A percentile compares a stretch with the other conserved stretches of the same genome.
Conservation (phyloP, 2,329 filamentous ascomycete genomes). For the Trichothecium sympodiale region DNA sequence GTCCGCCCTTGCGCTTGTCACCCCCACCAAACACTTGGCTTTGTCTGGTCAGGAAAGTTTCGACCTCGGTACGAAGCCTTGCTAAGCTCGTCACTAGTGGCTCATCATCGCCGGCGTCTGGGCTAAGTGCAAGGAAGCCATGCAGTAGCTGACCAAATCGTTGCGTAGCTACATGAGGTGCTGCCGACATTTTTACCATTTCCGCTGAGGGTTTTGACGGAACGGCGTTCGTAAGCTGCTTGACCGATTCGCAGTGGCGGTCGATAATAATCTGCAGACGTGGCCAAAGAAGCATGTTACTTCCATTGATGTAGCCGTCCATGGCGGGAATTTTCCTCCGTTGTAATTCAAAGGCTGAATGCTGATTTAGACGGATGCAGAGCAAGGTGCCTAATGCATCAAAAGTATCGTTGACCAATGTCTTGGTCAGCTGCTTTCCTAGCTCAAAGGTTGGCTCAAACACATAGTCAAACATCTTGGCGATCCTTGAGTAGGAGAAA, state of each 20-base stretch:
- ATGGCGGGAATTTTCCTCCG: conserved; percentile 79
- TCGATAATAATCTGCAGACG: conserved; percentile 92
- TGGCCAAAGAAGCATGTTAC: conserved; percentile 93
- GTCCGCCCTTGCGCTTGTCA: conserved; percentile 69
- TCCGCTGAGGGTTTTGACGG: conserved; percentile 36
- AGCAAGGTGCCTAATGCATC: conserved; percentile 81
- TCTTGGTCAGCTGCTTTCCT: conserved; percentile 65
- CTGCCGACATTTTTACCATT: conserved; percentile 55
- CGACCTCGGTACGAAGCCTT: conserved; percentile 69
- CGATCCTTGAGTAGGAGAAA: conserved; percentile 64
- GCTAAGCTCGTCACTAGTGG: conserved; percentile 74
- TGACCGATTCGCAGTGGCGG: conserved; percentile 79
- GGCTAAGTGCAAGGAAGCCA: conserved; percentile 70
- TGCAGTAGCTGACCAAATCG: conserved; percentile 90
- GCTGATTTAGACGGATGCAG: conserved; percentile 89
- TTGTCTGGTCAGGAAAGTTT: conserved; percentile 69
- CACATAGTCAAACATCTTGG: conserved; percentile 74
- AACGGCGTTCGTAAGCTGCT: conserved; percentile 43
- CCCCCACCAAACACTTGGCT: conserved; percentile 53
- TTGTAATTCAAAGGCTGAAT: conserved; percentile 88
- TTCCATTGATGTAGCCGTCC: conserved; percentile 87
- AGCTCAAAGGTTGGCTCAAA: conserved; percentile 85
- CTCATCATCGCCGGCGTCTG: conserved; percentile 90
- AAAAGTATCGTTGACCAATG: conserved; percentile 63
- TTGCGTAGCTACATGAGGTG: conserved; percentile 86